Percentiles rank a stretch among this genome's conserved stretches.
phyloP scores from a whole-genome alignment of 2,329 filamentous ascomycete genomes.

The Ceratocystis smalleyi region DNA sequence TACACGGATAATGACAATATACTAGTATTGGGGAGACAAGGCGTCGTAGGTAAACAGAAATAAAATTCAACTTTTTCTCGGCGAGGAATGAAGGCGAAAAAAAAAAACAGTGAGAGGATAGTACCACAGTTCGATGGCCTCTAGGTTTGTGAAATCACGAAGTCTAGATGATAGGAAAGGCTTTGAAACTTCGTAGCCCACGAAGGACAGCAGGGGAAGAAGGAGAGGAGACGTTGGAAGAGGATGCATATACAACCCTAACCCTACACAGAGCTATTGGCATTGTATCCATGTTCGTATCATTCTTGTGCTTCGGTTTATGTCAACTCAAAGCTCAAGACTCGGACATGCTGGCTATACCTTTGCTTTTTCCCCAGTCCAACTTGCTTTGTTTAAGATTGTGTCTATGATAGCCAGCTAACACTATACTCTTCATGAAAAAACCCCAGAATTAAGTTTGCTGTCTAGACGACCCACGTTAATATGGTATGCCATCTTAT shows the following conservation, averaged over 20 bases:
- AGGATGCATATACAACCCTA: neutral
- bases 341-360: too few relatives aligned
- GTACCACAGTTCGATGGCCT: neutral
- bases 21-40: neutral
- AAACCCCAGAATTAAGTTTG: too few relatives aligned
- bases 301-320: too few relatives aligned
- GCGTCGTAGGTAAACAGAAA: neutral
- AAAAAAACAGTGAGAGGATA: neutral
- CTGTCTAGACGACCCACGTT: too few relatives aligned
- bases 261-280: neutral
- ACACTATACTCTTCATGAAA: too few relatives aligned
- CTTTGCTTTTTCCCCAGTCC: too few relatives aligned
- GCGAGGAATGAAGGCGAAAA: neutral
- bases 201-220: neutral
- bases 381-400: too few relatives aligned
- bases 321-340: too few relatives aligned
- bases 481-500: too few relatives aligned
- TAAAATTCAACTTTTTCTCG: too few relatives aligned
- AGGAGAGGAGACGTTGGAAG: conserved; percentile 2
- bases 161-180: neutral
- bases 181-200: neutral
- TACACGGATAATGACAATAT: neutral
- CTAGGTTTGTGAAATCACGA: neutral
- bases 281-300: too few relatives aligned
- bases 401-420: too few relatives aligned